These are phyloP conservation scores for Chionographis japonica DNA, from an alignment of 106 monocot species.

Conservation along the genomic window DNA sequence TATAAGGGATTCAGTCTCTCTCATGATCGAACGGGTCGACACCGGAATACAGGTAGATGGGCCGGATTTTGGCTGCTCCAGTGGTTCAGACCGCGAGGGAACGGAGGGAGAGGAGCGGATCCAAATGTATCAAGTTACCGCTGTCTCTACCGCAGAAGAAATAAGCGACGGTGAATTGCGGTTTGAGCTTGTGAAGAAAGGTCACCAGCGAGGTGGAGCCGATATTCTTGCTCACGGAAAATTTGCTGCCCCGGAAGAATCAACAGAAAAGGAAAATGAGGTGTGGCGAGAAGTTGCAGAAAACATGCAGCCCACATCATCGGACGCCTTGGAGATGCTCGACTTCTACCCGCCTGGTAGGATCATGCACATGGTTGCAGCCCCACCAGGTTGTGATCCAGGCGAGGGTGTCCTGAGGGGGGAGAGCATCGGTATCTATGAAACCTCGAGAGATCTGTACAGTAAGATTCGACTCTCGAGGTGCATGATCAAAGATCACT, in stretches of 20 bases:
- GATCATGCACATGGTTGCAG: conserved; percentile 62
- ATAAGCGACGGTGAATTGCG: conserved; percentile 17
- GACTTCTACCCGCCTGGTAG: conserved; percentile 66
- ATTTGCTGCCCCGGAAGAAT: conserved; percentile 36
- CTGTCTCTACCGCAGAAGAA: conserved; percentile 5
- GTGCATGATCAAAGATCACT: conserved; percentile 76
- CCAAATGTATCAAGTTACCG: not conserved
- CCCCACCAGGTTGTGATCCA: conserved; percentile 16
- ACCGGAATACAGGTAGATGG: not conserved
- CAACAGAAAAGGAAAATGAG: conserved; percentile 33
- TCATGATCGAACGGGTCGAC: not conserved
- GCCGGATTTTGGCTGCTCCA: conserved; percentile 1
- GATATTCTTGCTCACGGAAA: conserved; percentile 7
- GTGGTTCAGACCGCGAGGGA: not conserved
- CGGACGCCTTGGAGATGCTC: conserved; percentile 24
- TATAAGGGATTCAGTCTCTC: not conserved
- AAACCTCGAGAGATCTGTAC: conserved; percentile 57
- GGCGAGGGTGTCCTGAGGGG: conserved; percentile 6
- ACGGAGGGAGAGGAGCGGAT: not conserved
- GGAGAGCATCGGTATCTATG: conserved; percentile 38
- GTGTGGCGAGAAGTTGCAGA: conserved; percentile 13
- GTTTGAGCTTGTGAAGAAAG: conserved; percentile 26
- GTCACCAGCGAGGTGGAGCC: not conserved
- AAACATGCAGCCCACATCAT: conserved; percentile 19
- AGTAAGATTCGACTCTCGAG: conserved; percentile 52